Evolutionary conservation across 106 monocot genomes (phyloP).

Genomic region (Dioscorea zingiberensis): DNA sequence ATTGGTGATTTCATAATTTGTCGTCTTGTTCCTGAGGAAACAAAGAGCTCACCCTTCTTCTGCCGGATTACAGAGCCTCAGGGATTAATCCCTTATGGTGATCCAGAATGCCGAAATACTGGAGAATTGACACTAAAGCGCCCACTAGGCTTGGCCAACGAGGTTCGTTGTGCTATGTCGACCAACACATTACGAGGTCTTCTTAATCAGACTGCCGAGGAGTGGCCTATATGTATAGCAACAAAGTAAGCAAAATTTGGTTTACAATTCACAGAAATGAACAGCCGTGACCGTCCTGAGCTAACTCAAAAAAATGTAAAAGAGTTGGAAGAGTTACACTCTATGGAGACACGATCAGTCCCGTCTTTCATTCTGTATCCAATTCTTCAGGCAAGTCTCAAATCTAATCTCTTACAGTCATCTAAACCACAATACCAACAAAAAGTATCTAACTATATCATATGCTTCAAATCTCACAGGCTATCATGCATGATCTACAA

Average conservation of each 20-base stretch:
- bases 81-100: constrained; percentile 38
- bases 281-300: constrained; percentile 31
- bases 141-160: constrained; percentile 35
- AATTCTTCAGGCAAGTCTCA: constrained; percentile 59
- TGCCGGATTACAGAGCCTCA: constrained; percentile 19
- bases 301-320: constrained; percentile 46
- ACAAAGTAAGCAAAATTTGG: constrained; percentile 63
- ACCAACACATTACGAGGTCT: constrained; percentile 30
- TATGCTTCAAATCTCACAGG: constrained; percentile 27
- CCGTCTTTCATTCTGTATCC: constrained; percentile 71
- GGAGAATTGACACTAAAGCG: constrained; percentile 31
- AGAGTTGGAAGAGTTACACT: constrained; percentile 47
- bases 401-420: not conserved
- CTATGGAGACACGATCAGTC: constrained; percentile 41
- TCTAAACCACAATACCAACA: no score
- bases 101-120: constrained; percentile 47
- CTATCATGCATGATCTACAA: constrained; percentile 80
- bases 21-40: constrained; percentile 29
- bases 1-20: constrained; percentile 49
- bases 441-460: not conserved
- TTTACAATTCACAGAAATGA: constrained; percentile 39
- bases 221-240: constrained; percentile 57
- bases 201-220: constrained; percentile 58
- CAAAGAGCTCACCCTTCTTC: constrained; percentile 14
- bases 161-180: constrained; percentile 39